Evolutionary conservation across 768 basidiomycete species (phyloP), one percentile per base, ranked within the genome.

Genomic region (Rhizopogon sp.): DNA sequence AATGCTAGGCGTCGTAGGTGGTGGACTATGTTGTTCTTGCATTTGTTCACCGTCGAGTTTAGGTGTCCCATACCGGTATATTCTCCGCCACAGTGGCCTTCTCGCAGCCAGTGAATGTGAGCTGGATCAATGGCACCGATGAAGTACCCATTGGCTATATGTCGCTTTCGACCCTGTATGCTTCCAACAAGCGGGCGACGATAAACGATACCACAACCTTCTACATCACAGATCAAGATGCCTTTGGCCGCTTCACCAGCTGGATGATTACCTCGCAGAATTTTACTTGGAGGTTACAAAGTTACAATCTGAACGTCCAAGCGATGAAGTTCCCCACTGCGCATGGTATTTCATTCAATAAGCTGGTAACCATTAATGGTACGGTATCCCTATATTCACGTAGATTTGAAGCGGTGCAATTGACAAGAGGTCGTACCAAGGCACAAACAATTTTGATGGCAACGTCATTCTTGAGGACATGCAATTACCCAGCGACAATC

Each of bases 1-100:
- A 5, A 68, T 87, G 64, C 69, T 78, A 56, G 85, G 83, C 50
- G 78, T 75, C 58, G 85, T 84, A 70, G 57, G 72, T 58, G 4
- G 25, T 4, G 25, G 25, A 25, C 25, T 25, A 25, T 25, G 25
- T 13, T 25, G 2, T 10, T 20, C 39, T 42, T 46, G 20, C 51
- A 39, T 35, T 14, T 55, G 14, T 33, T 52, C 28, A 57, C 16
- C 7, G n/a, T 35, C 31, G 41, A 39, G 54, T 50, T 43, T 29
- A 84, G 82, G 84, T 85, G 29, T 74, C 79, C 20, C 87, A 90
- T 62, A 81, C 87, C 1, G 84, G 87, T 44, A 77, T 82, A 37
- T 77, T 90, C 63, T 66, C 79, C 11, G 86, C 87, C 7, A 77
- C 72, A 52, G 87, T 89, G 57, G 60, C 73, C 44, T 90, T 89